These are phyloP conservation scores for Vitis hybrid DNA, from an alignment of 177 flowering plant genomes.

Conservation along the genomic window DNA sequence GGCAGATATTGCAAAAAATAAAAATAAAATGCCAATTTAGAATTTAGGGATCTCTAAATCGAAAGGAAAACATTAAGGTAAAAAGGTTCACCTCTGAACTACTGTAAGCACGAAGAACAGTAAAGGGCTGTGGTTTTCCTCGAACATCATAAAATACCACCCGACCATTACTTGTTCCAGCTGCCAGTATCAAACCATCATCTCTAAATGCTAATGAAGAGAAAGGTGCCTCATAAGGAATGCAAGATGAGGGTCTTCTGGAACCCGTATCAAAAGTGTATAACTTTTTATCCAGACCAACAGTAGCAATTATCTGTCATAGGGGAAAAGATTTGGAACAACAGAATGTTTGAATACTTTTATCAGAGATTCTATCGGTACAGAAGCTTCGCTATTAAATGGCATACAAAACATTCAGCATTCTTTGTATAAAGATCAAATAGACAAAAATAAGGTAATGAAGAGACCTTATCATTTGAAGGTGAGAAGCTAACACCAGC, in stretches of 20 bases:
- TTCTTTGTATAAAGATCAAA: background rate
- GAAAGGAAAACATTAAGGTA: background rate
- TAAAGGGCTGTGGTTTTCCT: constrained; percentile 89
- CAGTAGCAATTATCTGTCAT: constrained; percentile 76
- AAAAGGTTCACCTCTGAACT: constrained; percentile 69
- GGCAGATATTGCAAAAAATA: too few relatives aligned
- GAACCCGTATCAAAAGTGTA: constrained; percentile 81
- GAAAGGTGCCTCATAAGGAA: constrained; percentile 87
- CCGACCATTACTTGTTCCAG: constrained; percentile 89
- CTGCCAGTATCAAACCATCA: constrained; percentile 88
- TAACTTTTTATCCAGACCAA: constrained; percentile 90
- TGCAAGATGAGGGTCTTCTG: constrained; percentile 59
- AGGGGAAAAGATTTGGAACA: background rate
- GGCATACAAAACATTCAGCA: background rate
- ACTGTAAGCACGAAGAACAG: constrained; percentile 82
- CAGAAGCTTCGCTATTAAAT: background rate
- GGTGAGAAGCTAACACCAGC: constrained; percentile 95
- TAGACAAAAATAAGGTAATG: background rate
- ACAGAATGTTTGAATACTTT: constrained; percentile 1
- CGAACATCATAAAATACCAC: constrained; percentile 96
- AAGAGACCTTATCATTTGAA: constrained; percentile 83
- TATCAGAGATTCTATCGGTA: background rate
- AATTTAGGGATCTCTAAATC: background rate
- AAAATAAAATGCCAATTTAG: background rate
- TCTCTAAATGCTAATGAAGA: constrained; percentile 92